Conservation (phyloP, 1,139 yeast species). For the Candida sp. region DNA sequence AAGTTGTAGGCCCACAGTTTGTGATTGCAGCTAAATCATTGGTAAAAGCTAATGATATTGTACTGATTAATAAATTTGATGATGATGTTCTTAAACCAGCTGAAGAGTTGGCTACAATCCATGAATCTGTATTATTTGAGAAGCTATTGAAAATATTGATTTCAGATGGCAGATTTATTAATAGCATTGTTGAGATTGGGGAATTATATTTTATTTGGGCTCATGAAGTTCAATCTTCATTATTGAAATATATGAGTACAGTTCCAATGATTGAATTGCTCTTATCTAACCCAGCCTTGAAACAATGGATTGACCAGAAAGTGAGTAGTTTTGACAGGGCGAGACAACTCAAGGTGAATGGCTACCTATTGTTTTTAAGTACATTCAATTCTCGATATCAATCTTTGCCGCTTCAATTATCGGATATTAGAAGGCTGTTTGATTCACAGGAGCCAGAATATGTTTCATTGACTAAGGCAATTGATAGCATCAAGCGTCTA, state of each 20-base stretch:
- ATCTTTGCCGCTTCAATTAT: conserved; percentile 63
- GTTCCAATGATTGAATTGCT: conserved; percentile 31
- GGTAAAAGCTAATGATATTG: conserved; percentile 28
- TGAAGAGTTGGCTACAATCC: conserved; percentile 56
- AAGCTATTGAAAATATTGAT: conserved; percentile 43
- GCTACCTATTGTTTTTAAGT: conserved; percentile 64
- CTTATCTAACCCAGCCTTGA: conserved; percentile 43
- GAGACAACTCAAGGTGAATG: conserved; percentile 46
- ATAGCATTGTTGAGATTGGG: conserved; percentile 49
- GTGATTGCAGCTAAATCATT: conserved; percentile 46
- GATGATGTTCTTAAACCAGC: conserved; percentile 62
- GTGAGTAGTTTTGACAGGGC: conserved; percentile 35
- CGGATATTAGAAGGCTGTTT: conserved; percentile 51
- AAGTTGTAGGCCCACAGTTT: conserved; percentile 43
- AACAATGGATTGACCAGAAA: conserved; percentile 51
- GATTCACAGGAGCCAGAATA: conserved; percentile 54
- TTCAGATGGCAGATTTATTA: conserved; percentile 64
- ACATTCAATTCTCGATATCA: conserved; percentile 77
- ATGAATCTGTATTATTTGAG: conserved; percentile 51
- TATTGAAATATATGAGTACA: conserved; percentile 57
- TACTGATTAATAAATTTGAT: conserved; percentile 46
- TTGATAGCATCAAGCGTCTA: conserved; percentile 36
- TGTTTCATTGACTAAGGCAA: conserved; percentile 51
- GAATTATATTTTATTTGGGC: conserved; percentile 64
- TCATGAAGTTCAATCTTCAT: conserved; percentile 42